Evolutionary conservation across 306 rosid genomes (phyloP).

Genomic region (Sicyos baderoa): DNA sequence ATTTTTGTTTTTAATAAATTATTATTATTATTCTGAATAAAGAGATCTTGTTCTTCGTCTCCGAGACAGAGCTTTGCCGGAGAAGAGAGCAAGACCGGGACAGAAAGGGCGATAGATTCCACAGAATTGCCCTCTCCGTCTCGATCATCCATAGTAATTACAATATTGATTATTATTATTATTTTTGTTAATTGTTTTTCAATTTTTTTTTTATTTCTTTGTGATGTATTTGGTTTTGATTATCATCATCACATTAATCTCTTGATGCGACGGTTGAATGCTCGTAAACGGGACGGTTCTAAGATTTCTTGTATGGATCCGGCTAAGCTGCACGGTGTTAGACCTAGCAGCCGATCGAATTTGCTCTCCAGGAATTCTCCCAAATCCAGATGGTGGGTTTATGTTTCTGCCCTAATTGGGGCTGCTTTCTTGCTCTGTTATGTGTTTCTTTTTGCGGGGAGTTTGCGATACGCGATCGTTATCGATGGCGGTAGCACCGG

Average conservation of each 20-base stretch:
- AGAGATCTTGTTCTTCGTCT: conserved; percentile 11
- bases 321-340: conserved; percentile 38
- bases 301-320: conserved; percentile 50
- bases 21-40: neutral
- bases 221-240: conserved; percentile 10
- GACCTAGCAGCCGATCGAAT: conserved; percentile 50
- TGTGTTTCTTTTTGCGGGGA: conserved; percentile 13
- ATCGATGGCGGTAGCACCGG: conserved; percentile 95
- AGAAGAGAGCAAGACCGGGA: conserved; percentile 21
- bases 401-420: conserved; percentile 26
- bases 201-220: conserved; percentile 2
- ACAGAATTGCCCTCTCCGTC: conserved; percentile 20
- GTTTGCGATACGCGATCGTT: conserved; percentile 41
- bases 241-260: neutral
- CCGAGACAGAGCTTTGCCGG: conserved; percentile 16
- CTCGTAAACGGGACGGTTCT: conserved; percentile 39
- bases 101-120: conserved; percentile 18
- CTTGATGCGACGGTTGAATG: conserved; percentile 82
- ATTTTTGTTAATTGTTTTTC: too few species aligned
- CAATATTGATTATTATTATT: neutral
- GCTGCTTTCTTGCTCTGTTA: conserved; percentile 32
- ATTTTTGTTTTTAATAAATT: neutral
- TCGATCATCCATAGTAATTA: conserved; percentile 3
- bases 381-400: conserved; percentile 22
- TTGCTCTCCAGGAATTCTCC: conserved; percentile 42